Evolutionary conservation across 1,284 basidiomycete genomes (phyloP).

Genomic region (Entoloma clypeatum): DNA sequence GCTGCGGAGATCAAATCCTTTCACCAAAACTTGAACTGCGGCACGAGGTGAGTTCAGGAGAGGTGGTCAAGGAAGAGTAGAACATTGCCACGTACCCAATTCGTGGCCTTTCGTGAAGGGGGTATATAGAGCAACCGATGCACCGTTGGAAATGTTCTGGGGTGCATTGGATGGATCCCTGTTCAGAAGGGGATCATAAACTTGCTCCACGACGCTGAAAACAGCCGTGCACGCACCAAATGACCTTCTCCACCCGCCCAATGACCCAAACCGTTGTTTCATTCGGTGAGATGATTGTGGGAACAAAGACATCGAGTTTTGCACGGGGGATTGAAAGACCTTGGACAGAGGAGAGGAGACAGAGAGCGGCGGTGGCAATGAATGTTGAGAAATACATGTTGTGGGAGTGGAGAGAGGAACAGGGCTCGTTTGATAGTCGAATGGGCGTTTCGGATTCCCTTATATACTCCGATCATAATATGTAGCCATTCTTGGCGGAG

Average conservation of each 20-base stretch:
- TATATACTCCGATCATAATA: too few relatives aligned
- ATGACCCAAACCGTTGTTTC: conserved; percentile 23
- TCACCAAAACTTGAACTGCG: conserved; percentile 7
- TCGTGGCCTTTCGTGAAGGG: too few relatives aligned
- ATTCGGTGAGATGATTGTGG: conserved; percentile 24
- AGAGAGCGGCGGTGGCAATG: conserved; percentile 14
- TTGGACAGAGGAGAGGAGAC: conserved; percentile 12
- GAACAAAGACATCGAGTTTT: conserved; percentile 25
- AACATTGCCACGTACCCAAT: conserved; percentile 17
- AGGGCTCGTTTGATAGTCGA: too few relatives aligned
- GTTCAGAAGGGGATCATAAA: background rate
- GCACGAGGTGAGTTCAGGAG: background rate
- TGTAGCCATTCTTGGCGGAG: too few relatives aligned
- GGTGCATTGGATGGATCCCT: conserved; percentile 28
- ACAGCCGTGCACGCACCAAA: conserved; percentile 20
- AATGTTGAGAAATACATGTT: conserved; percentile 18
- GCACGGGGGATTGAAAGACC: conserved; percentile 16
- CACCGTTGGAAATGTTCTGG: conserved; percentile 26
- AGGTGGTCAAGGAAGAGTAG: background rate
- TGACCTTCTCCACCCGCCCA: conserved; percentile 22
- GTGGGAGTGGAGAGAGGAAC: background rate
- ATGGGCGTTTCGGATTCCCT: too few relatives aligned
- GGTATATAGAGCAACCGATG: conserved; percentile 24
- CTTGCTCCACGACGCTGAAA: background rate
- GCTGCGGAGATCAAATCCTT: conserved; percentile 24